Conservation (phyloP, 2,329 filamentous ascomycete species). For the Aspergillus tamarii region DNA sequence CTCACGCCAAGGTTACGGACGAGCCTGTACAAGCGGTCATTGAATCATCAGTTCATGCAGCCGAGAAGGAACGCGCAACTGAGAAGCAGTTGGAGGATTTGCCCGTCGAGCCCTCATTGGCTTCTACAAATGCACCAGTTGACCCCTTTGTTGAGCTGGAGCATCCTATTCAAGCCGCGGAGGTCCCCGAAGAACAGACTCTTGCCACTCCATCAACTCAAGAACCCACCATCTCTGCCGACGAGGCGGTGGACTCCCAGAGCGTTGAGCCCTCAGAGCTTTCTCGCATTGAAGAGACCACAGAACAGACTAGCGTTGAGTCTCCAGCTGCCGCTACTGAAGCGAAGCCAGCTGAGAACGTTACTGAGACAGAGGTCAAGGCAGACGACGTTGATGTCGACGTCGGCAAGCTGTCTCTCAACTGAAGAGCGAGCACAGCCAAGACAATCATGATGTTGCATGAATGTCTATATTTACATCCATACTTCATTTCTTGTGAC, state of each 20-base stretch:
- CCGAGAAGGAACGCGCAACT: conserved; percentile 3
- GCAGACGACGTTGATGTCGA: conserved; percentile 30
- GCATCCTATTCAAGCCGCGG: conserved; percentile 1
- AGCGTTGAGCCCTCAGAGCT: background rate
- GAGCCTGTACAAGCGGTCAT: conserved; percentile 11
- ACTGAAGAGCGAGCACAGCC: conserved; percentile 16
- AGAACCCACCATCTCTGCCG: background rate
- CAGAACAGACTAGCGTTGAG: conserved; percentile 6
- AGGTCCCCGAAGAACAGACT: conserved; percentile 9
- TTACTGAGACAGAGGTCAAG: conserved; percentile 17
- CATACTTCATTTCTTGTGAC: conserved; percentile 19
- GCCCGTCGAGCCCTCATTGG: background rate
- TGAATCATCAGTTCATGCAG: background rate
- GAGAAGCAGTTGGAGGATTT: conserved; percentile 2
- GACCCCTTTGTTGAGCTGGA: background rate
- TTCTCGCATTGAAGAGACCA: background rate
- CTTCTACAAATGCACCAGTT: background rate
- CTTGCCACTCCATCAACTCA: background rate
- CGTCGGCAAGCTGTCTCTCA: conserved; percentile 28
- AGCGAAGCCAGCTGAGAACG: conserved; percentile 14
- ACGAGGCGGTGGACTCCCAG: background rate
- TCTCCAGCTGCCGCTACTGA: conserved; percentile 5
- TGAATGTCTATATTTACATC: background rate
- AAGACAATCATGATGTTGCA: background rate
- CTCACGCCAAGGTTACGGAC: background rate